Percentiles rank a stretch among this genome's conserved stretches.
Conservation (phyloP, 306 rosid species). For the Fragaria vesca region DNA sequence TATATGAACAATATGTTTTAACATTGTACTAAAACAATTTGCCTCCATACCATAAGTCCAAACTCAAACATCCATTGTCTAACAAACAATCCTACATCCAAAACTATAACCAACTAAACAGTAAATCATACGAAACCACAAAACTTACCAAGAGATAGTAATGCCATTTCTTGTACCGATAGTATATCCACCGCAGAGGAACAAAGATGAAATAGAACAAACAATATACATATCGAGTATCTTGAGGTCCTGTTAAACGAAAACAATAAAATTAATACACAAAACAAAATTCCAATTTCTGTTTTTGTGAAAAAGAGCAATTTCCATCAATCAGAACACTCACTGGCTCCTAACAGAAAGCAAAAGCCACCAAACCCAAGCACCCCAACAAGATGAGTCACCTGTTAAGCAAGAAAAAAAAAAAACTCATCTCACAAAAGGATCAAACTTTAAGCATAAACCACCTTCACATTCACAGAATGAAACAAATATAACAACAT, state of each 20-base stretch:
- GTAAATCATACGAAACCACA: constrained; percentile 6
- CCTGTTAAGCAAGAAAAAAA: constrained; percentile 38
- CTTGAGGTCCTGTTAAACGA: constrained; percentile 77
- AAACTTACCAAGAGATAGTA: constrained; percentile 85
- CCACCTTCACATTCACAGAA: not conserved
- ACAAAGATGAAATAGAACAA: constrained; percentile 79
- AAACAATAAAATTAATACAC: not conserved
- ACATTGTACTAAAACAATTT: not conserved
- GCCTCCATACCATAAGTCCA: not conserved
- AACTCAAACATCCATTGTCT: not conserved
- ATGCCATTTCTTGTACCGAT: constrained; percentile 95
- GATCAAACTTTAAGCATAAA: constrained; percentile 8
- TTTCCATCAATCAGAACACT: constrained; percentile 11
- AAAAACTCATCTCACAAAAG: not conserved
- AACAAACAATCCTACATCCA: not conserved
- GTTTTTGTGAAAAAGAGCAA: too few species aligned
- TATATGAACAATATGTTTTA: not conserved
- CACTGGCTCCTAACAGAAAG: constrained; percentile 88
- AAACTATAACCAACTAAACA: not conserved
- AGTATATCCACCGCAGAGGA: constrained; percentile 95
- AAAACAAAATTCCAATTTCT: not conserved
- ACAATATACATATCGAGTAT: constrained; percentile 73
- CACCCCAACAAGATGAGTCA: constrained; percentile 77
- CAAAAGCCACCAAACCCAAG: constrained; percentile 86
- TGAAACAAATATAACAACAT: not conserved